Evolutionary conservation across 768 basidiomycete species (phyloP).

Genomic region (Amanita thiersii): DNA sequence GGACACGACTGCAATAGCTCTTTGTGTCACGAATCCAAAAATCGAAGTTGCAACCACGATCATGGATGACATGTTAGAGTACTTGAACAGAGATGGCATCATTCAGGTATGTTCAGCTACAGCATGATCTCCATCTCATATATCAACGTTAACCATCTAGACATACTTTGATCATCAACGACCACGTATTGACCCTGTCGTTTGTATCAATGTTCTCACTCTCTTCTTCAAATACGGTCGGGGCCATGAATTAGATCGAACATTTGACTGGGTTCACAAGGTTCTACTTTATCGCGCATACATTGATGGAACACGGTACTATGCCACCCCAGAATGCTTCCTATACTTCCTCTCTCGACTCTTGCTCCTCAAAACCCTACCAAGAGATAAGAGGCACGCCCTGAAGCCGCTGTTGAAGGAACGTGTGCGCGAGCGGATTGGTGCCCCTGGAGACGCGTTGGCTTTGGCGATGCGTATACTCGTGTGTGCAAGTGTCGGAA

Average conservation of each 20-base stretch:
- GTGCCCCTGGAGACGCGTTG: conserved; percentile 41
- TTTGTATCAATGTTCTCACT: conserved; percentile 40
- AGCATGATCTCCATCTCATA: conserved; percentile 5
- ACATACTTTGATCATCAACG: conserved; percentile 45
- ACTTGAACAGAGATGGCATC: conserved; percentile 41
- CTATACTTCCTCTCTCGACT: conserved; percentile 44
- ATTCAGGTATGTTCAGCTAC: conserved; percentile 26
- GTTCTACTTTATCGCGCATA: conserved; percentile 46
- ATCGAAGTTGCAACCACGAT: conserved; percentile 28
- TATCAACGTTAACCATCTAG: conserved; percentile 16
- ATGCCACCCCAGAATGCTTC: conserved; percentile 43
- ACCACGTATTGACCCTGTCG: conserved; percentile 45
- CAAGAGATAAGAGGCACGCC: too few species aligned
- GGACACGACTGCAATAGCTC: conserved; percentile 49
- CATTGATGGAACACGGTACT: conserved; percentile 47
- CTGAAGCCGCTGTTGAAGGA: conserved; percentile 33
- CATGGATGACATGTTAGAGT: conserved; percentile 52
- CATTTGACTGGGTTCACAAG: conserved; percentile 40
- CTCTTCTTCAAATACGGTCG: conserved; percentile 44
- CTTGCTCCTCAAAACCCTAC: conserved; percentile 27
- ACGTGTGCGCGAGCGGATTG: conserved; percentile 41
- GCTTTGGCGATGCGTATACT: conserved; percentile 50
- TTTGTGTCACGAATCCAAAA: conserved; percentile 31
- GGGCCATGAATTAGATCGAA: conserved; percentile 32
- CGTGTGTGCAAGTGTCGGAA: conserved; percentile 30